These are phyloP conservation scores for Thraustochytrium sp. DNA, from an alignment of 352 stramenopile genomes.

Conservation along the genomic window DNA sequence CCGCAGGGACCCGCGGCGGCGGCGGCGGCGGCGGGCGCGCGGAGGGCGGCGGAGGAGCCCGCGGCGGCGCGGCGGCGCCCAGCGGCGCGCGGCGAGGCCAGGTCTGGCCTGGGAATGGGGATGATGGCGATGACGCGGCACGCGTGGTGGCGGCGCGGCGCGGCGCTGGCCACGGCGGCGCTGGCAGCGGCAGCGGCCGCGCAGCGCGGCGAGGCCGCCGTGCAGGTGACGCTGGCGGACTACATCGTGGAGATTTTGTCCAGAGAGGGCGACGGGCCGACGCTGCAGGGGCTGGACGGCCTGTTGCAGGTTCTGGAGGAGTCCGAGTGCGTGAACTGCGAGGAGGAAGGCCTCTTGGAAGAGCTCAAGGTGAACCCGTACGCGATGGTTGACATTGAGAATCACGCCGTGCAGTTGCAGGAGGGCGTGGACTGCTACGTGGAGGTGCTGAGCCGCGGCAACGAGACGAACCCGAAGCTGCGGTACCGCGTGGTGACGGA, in stretches of 20 bases:
- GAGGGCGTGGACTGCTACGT: background rate
- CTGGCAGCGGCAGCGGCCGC: background rate
- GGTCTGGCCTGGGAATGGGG: too few relatives aligned
- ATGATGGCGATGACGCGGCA: too few relatives aligned
- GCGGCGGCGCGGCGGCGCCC: too few relatives aligned
- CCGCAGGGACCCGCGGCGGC: too few relatives aligned
- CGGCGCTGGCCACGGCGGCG: background rate
- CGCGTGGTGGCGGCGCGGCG: too few relatives aligned
- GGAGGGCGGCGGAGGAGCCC: too few relatives aligned
- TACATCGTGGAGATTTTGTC: background rate
- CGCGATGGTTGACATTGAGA: background rate
- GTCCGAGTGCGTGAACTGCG: slow-evolving; percentile 2
- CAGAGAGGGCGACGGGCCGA: background rate
- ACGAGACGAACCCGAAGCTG: slow-evolving; percentile 15
- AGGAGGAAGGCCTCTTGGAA: slow-evolving; percentile 12
- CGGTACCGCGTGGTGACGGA: background rate
- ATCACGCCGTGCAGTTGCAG: background rate
- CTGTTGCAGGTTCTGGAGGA: background rate
- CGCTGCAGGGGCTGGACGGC: background rate
- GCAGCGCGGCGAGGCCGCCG: background rate
- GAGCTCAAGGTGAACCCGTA: background rate
- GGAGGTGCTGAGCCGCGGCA: background rate
- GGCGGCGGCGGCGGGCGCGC: too few relatives aligned
- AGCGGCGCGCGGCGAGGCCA: too few relatives aligned
- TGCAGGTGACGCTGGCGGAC: background rate